Base-by-base conservation (phyloP, 768 basidiomycete genomes). In the Termitomyces sp. region DNA sequence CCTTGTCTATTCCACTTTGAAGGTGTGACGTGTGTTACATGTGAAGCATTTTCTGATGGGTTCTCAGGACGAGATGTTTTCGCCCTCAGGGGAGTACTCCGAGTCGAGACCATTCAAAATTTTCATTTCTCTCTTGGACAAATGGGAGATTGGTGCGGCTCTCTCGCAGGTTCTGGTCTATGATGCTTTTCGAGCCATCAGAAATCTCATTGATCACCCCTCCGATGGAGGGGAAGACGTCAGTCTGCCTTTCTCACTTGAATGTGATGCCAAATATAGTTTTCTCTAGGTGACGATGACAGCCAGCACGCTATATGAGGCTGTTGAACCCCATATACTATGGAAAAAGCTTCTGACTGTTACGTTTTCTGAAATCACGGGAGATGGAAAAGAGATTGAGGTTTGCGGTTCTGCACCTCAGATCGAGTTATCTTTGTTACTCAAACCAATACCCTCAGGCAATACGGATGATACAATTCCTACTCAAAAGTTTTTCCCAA, bases 51-150 rank as follows among this genome's bases (percentile, higher is more conserved):
- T n/a, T 58, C 50, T 45, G 24, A 40, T 45, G 32, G n/a, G 15
- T 41, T n/a, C 12, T 22, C 62, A 93, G 87, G 76, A 78, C 44
- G 91, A 94, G 59, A 93, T 94, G 90, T 75, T 81, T 57, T 70
- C 77, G 11, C 85, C 86, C 2, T 84, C 84, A 2, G 77, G 80
- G 48, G 84, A 85, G 55, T 93, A 92, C 60, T 75, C 87, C 0
- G 85, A 87, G 58, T 88, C 89, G 3, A 75, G 91, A 24, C 93
- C 97, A 0, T 98, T 94, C 80, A 96, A 95, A 70, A 89, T 98
- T 34, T 95, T 97, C 68, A 87, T 98, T 22, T 95, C 93, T 1
- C 70, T 98, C 17, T 74, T 98, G 60, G 97, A 99, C 69, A 97
- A 97, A 68, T 98, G 93, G 90, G 97, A 98, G 68, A 87, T 98